Evolutionary conservation across 75 land plant species (phyloP).

Genomic region (Azolla pinnata): DNA sequence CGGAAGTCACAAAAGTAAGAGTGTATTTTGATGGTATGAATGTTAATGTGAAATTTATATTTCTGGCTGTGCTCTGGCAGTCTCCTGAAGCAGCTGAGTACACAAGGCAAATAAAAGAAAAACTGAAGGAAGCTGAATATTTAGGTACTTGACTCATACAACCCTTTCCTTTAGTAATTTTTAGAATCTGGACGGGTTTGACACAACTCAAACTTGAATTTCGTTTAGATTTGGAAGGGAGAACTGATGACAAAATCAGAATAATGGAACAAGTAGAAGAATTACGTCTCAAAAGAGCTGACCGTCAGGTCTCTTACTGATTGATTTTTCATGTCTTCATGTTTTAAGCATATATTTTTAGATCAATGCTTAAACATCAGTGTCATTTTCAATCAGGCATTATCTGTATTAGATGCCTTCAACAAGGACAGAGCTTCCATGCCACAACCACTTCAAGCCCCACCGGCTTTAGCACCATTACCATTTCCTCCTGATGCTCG

Average conservation of each 20-base stretch:
- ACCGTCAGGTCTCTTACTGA: slow-evolving; percentile 86
- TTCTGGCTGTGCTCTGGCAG: slow-evolving; percentile 45
- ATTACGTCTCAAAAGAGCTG: slow-evolving; percentile 79
- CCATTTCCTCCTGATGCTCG: slow-evolving; percentile 75
- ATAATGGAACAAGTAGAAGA: slow-evolving; percentile 78
- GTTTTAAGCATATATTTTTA: too few relatives aligned
- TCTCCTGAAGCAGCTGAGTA: slow-evolving; percentile 73
- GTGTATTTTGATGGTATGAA: background rate
- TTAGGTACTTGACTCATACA: slow-evolving; percentile 32
- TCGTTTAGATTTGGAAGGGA: slow-evolving; percentile 78
- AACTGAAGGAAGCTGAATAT: slow-evolving; percentile 75
- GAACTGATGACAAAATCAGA: slow-evolving; percentile 69
- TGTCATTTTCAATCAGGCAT: slow-evolving; percentile 64
- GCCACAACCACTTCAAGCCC: slow-evolving; percentile 67
- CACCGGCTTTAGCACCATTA: slow-evolving; percentile 65
- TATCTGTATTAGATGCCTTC: slow-evolving; percentile 88
- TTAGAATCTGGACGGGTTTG: background rate
- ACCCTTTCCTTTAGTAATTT: slow-evolving; percentile 3
- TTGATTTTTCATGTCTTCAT: too few relatives aligned
- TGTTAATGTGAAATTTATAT: background rate
- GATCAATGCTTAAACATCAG: too few relatives aligned
- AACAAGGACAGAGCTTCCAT: slow-evolving; percentile 92
- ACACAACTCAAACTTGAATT: too few relatives aligned
- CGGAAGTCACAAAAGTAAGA: slow-evolving; percentile 84
- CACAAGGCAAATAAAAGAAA: slow-evolving; percentile 83